phyloP scores from a whole-genome alignment of 352 stramenopile genomes.

The Pythium folliculosum region DNA sequence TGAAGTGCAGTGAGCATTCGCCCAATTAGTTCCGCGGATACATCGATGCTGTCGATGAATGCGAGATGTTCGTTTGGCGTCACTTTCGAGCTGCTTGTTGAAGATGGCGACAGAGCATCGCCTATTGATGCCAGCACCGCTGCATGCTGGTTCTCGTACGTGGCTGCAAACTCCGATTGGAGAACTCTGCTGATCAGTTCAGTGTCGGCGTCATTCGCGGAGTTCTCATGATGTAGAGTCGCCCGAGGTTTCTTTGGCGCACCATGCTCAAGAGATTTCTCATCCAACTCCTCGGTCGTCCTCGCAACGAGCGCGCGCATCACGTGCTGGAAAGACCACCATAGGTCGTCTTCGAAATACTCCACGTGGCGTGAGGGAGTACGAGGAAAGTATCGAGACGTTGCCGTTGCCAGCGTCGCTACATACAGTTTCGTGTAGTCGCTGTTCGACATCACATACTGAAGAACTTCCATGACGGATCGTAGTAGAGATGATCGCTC shows the following conservation, averaged over 20 bases:
- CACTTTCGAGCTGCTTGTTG: background rate
- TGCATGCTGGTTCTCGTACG: conserved; percentile 9
- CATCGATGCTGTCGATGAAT: background rate
- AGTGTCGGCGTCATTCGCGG: background rate
- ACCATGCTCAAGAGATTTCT: conserved; percentile 20
- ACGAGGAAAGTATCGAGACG: background rate
- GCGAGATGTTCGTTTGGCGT: background rate
- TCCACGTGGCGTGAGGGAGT: background rate
- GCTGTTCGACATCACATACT: conserved; percentile 8
- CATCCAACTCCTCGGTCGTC: background rate
- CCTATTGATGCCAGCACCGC: conserved; percentile 7
- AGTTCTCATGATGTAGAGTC: background rate
- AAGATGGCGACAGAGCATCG: background rate
- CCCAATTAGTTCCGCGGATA: conserved; percentile 3
- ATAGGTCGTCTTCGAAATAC: conserved; percentile 9
- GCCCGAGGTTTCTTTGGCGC: conserved; percentile 25
- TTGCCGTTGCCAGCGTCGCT: conserved; percentile 2
- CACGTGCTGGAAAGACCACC: conserved; percentile 15
- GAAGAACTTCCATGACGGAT: conserved; percentile 11
- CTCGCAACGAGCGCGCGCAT: conserved; percentile 2
- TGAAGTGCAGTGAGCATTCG: conserved; percentile 41
- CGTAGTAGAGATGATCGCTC: conserved; percentile 12
- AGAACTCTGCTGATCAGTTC: conserved; percentile 10
- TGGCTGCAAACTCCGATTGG: conserved; percentile 13
- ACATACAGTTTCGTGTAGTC: conserved; percentile 15